Evolutionary conservation across 2,329 filamentous ascomycete genomes (phyloP), one percentile per base, ranked within the genome.

Genomic region (Exophiala aquamarina): DNA sequence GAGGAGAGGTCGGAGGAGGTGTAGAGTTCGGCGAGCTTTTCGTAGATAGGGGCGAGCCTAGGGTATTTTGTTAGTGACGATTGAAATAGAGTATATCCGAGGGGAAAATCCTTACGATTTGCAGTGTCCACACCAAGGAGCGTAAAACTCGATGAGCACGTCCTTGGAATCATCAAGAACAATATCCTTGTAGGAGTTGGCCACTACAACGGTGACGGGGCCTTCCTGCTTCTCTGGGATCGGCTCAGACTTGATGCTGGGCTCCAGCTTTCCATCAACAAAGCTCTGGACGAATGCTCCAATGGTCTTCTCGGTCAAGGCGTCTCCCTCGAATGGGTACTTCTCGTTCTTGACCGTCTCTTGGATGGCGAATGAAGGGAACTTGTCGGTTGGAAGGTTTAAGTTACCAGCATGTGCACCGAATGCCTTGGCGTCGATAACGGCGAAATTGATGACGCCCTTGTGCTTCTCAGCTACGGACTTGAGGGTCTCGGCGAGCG

Each of bases 241-340:
- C 48, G 90, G 88, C 81, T 98, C 93, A 56, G 91, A 96, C 83
- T 98, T 98, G 82, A 98, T 87, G 80, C 88, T 95, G 62, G 93
- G 88, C 71, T 94, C 85, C 59, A 97, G 70, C 79, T 95, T 95
- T 74, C 91, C 93, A 53, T 81, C 79, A 50, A 84, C 74, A 68
- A 91, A 96, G 60, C 93, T 83, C 58, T 93, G 81, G 50, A 96
- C 87, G 68, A 97, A 98, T 60, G 83, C 75, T 69, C 79, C 81
- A 64, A 98, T 86, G 57, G 79, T 75, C 68, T 85, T 81, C 61
- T 79, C 74, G 59, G 81, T 87, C 62, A 98, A 81, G 70, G 88
- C 82, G 74, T 85, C 83, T 59, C 84, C 81, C 72, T 93, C 87
- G 68, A 83, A 96, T 65, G 93, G 93, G 79, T 86, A 98, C 79